A percentile compares a stretch with the other conserved stretches of the same genome.
Conservation (phyloP, 148 eudicot genomes). For the Rheum nobile region DNA sequence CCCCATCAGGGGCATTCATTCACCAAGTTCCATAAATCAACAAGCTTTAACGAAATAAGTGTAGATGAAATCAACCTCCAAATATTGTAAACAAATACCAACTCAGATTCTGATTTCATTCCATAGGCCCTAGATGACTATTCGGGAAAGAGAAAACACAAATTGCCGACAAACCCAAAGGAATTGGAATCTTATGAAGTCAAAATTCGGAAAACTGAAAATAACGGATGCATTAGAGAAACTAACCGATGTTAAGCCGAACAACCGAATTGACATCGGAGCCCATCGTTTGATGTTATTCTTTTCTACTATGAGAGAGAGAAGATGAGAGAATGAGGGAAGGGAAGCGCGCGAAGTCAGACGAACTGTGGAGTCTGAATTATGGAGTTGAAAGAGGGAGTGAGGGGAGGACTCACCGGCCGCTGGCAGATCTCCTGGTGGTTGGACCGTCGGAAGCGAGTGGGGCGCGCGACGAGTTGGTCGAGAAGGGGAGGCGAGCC, state of each 20-base stretch:
- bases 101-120: background rate
- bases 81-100: background rate
- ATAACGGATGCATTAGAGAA: background rate
- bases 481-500: too few species aligned
- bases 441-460: too few species aligned
- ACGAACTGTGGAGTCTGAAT: background rate
- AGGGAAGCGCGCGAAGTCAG: background rate
- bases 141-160: background rate
- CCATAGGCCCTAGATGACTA: background rate
- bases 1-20: background rate
- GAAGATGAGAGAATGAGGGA: background rate
- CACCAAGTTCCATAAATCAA: background rate
- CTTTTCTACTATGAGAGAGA: background rate
- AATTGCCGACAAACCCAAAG: background rate
- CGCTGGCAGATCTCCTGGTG: too few species aligned
- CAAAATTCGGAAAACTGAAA: background rate
- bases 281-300: conserved; percentile 12
- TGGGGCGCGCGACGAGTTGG: too few species aligned
- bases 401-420: too few species aligned
- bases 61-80: background rate
- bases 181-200: background rate
- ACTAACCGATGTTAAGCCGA: conserved; percentile 63
- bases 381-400: too few species aligned
- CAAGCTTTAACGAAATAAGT: background rate
- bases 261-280: conserved; percentile 33